phyloP scores from a whole-genome alignment of 495 filamentous ascomycete species.

The Tricharina praecox region DNA sequence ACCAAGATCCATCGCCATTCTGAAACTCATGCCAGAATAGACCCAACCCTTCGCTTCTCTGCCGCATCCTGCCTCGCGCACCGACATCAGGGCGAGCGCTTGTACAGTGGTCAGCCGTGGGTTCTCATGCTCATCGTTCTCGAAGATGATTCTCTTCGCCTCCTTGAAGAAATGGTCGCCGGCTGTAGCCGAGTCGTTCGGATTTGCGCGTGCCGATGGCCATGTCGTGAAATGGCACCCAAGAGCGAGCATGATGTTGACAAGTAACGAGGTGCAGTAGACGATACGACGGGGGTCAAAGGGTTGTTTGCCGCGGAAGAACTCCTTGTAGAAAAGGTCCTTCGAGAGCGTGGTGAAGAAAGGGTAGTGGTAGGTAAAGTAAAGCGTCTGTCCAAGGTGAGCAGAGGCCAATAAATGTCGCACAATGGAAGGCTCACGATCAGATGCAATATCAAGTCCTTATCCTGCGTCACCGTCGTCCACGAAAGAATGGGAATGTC shows the following conservation, averaged over 20 bases:
- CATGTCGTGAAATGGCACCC: constrained; percentile 90
- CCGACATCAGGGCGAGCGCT: constrained; percentile 87
- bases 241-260: constrained; percentile 90
- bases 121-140: constrained; percentile 86
- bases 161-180: constrained; percentile 96
- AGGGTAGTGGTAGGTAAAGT: constrained; percentile 95
- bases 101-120: constrained; percentile 87
- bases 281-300: constrained; percentile 26
- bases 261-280: constrained; percentile 78
- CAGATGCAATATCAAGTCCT: constrained; percentile 64
- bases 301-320: constrained; percentile 30
- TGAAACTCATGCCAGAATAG: constrained; percentile 94
- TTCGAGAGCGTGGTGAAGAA: constrained; percentile 93
- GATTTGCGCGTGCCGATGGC: constrained; percentile 48
- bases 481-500: constrained; percentile 55
- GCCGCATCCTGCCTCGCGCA: constrained; percentile 88
- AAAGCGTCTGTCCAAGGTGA: constrained; percentile 45
- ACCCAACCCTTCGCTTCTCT: constrained; percentile 94
- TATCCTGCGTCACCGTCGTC: constrained; percentile 71
- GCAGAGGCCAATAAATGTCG: background rate
- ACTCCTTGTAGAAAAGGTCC: constrained; percentile 74
- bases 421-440: constrained; percentile 30
- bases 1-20: constrained; percentile 93
- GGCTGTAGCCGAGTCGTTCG: constrained; percentile 62
- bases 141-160: constrained; percentile 73